Base-by-base conservation (phyloP, 352 stramenopile species). In the Pythium brachiatum region DNA sequence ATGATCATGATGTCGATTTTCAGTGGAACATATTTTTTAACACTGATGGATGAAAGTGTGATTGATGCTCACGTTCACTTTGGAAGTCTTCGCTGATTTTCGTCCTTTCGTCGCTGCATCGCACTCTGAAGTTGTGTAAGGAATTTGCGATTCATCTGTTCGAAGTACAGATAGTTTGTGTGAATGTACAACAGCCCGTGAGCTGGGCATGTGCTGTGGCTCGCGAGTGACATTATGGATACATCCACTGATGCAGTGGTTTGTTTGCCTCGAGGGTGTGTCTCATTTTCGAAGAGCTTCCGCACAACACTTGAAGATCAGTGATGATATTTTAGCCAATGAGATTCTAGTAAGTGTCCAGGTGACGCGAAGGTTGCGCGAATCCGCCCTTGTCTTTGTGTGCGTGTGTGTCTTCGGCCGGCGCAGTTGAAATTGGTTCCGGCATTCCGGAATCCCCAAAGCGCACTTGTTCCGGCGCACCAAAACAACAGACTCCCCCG, bases 301-400 rank as follows among this genome's bases (percentile, higher is more conserved):
- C 32, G 39, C 41, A 48, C 41, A 48, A 43, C 57, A 50, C 62
- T 74, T 66, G 47, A 70, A 60, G 62, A 65, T 62, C 16, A 29
- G 53, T 38, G 21, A 46, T 43, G 23, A 46, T 32, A 46, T 71
- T 60, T 68, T 21, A 53, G 21, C 64, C 64, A 70, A 70, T 70
- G n/a, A 70, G 7, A 34, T 34, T 11, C 9, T 9, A 9, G 9
- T 9, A 11, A 36, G 23, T 8, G 1, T 2, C 1, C 6, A 60
- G 21, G 66, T 69, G 31, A 9, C 31, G n/a, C 27, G 56, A 73
- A 67, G 62, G 64, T 70, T 18, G 64, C 57, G 23, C 52, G 56
- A 65, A 53, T 27, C 26, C 26, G 52, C 6, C 56, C 63, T 70
- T 65, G 56, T 65, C 63, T 65, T 70, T 70, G 63, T 70, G 54